phyloP scores from a whole-genome alignment of 129 eudicot species.

The Flaveria brownii region DNA sequence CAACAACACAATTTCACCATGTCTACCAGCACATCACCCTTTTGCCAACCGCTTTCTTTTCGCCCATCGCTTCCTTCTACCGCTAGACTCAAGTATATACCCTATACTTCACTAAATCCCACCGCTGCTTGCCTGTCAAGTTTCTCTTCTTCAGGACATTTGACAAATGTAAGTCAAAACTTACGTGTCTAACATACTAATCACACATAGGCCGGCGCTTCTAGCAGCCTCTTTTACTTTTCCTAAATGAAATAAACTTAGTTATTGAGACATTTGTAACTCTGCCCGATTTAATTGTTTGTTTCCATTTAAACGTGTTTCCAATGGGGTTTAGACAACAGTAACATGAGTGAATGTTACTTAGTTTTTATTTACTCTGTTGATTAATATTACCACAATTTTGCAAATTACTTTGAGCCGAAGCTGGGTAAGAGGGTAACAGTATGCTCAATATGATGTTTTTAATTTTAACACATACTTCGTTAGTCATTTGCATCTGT shows the following conservation, averaged over 20 bases:
- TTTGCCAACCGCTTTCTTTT: constrained; percentile 29
- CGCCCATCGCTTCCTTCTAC: constrained; percentile 28
- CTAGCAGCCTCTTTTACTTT: no score
- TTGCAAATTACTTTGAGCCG: background rate
- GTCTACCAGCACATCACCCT: constrained; percentile 34
- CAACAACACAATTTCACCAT: constrained; percentile 23
- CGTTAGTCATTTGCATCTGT: background rate
- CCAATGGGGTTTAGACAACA: no score
- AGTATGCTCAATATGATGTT: background rate
- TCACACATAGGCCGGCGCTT: background rate
- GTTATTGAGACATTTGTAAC: no score
- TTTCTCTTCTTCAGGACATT: constrained; percentile 27
- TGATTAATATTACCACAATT: background rate
- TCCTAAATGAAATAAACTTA: no score
- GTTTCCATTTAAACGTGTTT: no score
- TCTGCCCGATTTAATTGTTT: no score
- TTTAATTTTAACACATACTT: background rate
- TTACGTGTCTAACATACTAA: no score
- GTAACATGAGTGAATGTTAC: no score
- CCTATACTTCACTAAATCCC: constrained; percentile 8
- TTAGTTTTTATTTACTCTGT: background rate
- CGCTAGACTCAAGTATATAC: constrained; percentile 29
- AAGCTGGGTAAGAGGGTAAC: background rate
- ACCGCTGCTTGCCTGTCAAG: constrained; percentile 9
- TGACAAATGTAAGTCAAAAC: constrained; percentile 38